Base-by-base conservation (phyloP, 2,329 filamentous ascomycete genomes). In the Ceratocystis alfenasii region DNA sequence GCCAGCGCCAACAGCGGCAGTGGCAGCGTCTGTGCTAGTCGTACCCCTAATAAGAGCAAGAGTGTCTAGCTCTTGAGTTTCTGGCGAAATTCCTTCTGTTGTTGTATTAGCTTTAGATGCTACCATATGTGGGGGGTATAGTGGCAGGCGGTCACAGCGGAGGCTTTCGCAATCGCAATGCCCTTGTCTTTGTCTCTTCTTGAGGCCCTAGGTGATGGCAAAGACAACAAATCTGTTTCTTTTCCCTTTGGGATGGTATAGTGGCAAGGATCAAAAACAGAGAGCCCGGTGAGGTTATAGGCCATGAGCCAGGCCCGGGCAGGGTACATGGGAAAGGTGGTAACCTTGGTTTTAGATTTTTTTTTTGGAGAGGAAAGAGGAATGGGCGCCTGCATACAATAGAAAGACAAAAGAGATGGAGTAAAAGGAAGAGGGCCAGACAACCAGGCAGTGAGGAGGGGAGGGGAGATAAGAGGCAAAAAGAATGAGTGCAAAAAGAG, bases 21-120 rank as follows among this genome's bases (percentile, higher is more conserved):
- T 44, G 61, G 33, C 46, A 62, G 57, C 59, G 66, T 65, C 46
- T 65, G 46, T 65, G 33, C 62, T 65, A 25, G 53, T 55, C 63
- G 28, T 59, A 59, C n/a, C 53, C 53, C 36, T 59, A 30, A 59
- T 59, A 59, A 36, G 53, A 30, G 33, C n/a, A 59, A 33, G 53
- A 33, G 53, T 59, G 33, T 45, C 30, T 46, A 25, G 25, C 22
- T 46, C 53, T 65, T 41, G 30, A 44, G 63, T n/a, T 65, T 12
- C 50, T 55, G 33, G 63, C 36, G 25, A 25, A 60, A 66, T 66
- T 50, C 25, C 64, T 45, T 30, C 30, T 61, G 64, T 25, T 50
- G 41, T 33, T 60, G 45, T n/a, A 50, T 60, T 50, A 55, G 65
- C 45, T 30, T 46, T 33, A 22, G 25, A 48, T 45, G 61, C 20